Base-by-base conservation (phyloP, 2,329 filamentous ascomycete genomes). In the Beauveria medogensis region DNA sequence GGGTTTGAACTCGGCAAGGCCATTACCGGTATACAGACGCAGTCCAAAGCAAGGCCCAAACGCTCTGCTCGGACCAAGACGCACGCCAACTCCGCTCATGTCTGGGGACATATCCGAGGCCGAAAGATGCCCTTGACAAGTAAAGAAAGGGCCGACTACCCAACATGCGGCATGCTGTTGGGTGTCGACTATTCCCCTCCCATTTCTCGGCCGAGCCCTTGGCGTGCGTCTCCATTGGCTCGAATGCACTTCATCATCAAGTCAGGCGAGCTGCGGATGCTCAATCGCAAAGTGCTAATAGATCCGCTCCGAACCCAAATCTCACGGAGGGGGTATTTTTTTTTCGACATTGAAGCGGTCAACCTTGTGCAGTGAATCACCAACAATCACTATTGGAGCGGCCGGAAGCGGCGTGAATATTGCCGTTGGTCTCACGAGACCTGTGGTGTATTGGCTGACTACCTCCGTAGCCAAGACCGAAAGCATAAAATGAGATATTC, bases 121-220 rank as follows among this genome's bases (percentile, higher is more conserved):
- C 0, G 83, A 86, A 65, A 65, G 67, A 76, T 40, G 80, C 80
- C 59, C 85, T 86, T 66, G 82, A 85, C 63, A 70, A 71, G 3
- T 6, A 78, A 78, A 82, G 4, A 34, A 34, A 34, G 30, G 58
- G 78, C 79, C 20, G 78, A 75, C 0, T 77, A 81, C 64, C 83
- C 83, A 0, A 82, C 76, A 40, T 74, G 73, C 8, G 70, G 74
- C 5, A 67, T 74, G 20, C 34, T 37, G 5, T 14, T 14, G 12
- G 34, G 72, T 3, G 67, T 79, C 51, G 78, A 78, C 63, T 75
- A 75, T 62, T 75, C 76, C 34, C 63, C 73, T 71, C 0, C 73
- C 2, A 68, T 68, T 26, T 22, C 41, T 24, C 41, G 40, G 52
- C 5, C 41, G 34, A 43, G 43, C 20, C 12, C 3, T 18, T 47